A percentile compares a stretch with the other conserved stretches of the same genome.
phyloP scores from a whole-genome alignment of 1,139 yeast genomes.

The Saccharomycopsis crataegensis region DNA sequence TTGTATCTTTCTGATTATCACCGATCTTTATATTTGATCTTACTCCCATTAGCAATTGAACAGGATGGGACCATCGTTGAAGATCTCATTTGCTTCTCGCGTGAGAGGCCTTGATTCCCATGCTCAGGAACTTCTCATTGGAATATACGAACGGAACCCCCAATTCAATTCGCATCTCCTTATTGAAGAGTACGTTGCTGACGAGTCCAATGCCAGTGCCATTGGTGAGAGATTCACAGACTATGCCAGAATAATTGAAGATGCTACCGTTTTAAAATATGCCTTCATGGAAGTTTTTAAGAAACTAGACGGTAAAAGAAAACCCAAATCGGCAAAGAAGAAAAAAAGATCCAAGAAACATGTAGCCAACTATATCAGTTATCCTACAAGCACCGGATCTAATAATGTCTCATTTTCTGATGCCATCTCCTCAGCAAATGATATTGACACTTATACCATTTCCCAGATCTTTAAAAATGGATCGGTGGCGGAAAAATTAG shows the following conservation, averaged over 20 bases:
- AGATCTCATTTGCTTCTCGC: too few species aligned
- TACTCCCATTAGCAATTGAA: too few species aligned
- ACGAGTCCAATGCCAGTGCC: not conserved
- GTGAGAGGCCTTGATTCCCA: not conserved
- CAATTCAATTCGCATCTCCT: conserved; percentile 6
- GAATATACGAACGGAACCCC: conserved; percentile 3
- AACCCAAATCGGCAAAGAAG: not conserved
- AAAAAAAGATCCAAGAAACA: not conserved
- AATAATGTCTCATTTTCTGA: too few species aligned
- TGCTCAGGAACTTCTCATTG: not conserved
- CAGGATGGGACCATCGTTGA: too few species aligned
- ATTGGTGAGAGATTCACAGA: not conserved
- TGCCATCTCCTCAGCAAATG: too few species aligned
- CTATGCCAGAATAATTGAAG: conserved; percentile 4
- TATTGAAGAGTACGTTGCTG: conserved; percentile 10
- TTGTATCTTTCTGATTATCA: too few species aligned
- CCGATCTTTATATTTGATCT: too few species aligned
- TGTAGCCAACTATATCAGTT: too few species aligned
- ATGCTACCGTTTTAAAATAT: conserved; percentile 1
- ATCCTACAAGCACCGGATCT: too few species aligned
- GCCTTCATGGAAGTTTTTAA: conserved; percentile 5
- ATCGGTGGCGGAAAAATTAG: conserved; percentile 21
- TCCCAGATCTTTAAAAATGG: conserved; percentile 24
- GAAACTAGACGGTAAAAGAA: not conserved
- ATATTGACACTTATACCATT: too few species aligned